A percentile compares a stretch with the other conserved stretches of the same genome.
phyloP scores from a whole-genome alignment of 2,329 filamentous ascomycete genomes.

The Trichoderma sp. region DNA sequence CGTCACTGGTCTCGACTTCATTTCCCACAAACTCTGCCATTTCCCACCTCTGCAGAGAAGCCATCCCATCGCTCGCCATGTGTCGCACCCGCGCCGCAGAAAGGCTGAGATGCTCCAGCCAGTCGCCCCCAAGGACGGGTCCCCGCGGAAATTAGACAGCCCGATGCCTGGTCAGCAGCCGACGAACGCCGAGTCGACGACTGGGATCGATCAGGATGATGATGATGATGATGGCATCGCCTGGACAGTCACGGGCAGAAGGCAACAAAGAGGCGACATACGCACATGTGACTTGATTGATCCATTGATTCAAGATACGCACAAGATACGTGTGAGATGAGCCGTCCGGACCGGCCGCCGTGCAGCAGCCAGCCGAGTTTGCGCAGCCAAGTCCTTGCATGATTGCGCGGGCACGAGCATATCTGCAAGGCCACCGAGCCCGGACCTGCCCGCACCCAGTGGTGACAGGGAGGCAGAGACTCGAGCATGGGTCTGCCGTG shows the following conservation, averaged over 20 bases:
- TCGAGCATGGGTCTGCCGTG: conserved; percentile 24
- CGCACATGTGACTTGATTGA: no score
- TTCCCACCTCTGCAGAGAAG: conserved; percentile 11
- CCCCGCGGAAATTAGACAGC: conserved; percentile 24
- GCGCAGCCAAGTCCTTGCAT: not conserved
- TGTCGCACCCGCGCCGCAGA: conserved; percentile 17
- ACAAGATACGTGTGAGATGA: not conserved
- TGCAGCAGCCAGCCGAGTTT: not conserved
- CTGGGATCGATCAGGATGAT: not conserved
- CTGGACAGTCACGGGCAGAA: conserved; percentile 9
- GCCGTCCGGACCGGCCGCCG: not conserved
- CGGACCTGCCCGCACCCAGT: conserved; percentile 4
- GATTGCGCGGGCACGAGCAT: not conserved
- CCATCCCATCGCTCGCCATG: conserved; percentile 7
- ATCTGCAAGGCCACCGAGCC: conserved; percentile 21
- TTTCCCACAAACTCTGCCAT: conserved; percentile 2
- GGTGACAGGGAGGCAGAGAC: conserved; percentile 16
- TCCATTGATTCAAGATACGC: not conserved
- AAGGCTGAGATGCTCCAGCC: conserved; percentile 16
- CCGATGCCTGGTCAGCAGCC: conserved; percentile 18
- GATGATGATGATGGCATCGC: not conserved
- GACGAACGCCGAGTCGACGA: conserved; percentile 14
- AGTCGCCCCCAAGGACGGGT: conserved; percentile 1
- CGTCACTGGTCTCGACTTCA: conserved; percentile 3
- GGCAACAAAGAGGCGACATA: not conserved